phyloP scores from a whole-genome alignment of 352 stramenopile genomes.

The Salisapilia sapeloensis region DNA sequence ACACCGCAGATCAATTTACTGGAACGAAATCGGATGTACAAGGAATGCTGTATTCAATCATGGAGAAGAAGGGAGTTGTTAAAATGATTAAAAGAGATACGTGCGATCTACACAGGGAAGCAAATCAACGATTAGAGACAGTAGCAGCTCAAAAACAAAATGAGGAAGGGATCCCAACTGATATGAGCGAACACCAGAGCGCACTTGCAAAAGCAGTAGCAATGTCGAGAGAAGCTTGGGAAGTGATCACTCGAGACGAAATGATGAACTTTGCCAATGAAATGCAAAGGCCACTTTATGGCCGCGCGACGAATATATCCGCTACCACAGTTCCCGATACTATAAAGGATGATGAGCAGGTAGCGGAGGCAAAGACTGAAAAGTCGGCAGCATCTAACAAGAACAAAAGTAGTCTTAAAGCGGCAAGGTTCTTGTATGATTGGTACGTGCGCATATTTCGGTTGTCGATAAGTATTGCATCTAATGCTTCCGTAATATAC shows the following conservation, averaged over 20 bases:
- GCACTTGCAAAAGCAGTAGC: conserved; percentile 26
- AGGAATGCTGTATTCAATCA: conserved; percentile 17
- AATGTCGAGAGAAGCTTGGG: conserved; percentile 23
- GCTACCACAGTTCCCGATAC: too few species aligned
- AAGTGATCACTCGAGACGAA: conserved; percentile 47
- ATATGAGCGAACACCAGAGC: conserved; percentile 5
- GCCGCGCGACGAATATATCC: too few species aligned
- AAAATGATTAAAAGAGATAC: conserved; percentile 28
- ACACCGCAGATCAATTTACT: conserved; percentile 16
- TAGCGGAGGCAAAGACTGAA: neutral
- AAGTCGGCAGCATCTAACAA: neutral
- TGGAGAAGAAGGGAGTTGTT: conserved; percentile 43
- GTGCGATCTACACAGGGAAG: conserved; percentile 39
- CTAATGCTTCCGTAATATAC: neutral
- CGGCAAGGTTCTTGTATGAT: conserved; percentile 46
- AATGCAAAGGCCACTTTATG: conserved; percentile 12
- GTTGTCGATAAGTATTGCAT: neutral
- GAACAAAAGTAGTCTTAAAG: neutral
- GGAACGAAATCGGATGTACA: conserved; percentile 9
- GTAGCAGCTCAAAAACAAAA: conserved; percentile 9
- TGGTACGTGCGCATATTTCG: conserved; percentile 8
- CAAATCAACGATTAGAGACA: conserved; percentile 5
- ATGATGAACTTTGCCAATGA: conserved; percentile 42
- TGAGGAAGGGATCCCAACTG: conserved; percentile 6
- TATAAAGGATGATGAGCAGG: too few species aligned